Base-by-base conservation (phyloP, 495 filamentous ascomycete genomes). In the Tuber magnatum region DNA sequence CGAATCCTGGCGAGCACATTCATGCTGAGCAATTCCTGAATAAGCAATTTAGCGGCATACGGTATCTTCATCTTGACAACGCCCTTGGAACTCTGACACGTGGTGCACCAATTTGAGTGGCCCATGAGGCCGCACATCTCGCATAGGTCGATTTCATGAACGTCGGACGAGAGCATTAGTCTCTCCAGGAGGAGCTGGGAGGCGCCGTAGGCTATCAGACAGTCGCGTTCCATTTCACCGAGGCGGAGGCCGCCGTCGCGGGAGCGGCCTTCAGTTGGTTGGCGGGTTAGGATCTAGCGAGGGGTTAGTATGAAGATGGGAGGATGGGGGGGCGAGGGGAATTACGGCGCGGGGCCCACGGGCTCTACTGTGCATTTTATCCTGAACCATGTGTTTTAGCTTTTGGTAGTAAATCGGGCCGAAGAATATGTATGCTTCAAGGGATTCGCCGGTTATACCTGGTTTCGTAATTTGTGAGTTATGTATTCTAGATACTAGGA, bases 401-500 rank as follows among this genome's bases (percentile, higher is more conserved):
- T 97, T 97, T 87, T 99, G 95, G 87, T 99, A 99, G 87, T 97
- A 99, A 84, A 97, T 98, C 6, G 95, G 95, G 0, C 95, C 95
- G 80, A 94, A 96, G 88, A 97, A 99, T 84, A 99, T 94, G 82
- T 99, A 98, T 51, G 93, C 94, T 69, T 94, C 92, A 32, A 97
- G 87, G 2, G 91, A 87, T 85, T 98, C 94, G 80, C 95, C 95
- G 0, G 96, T 98, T 83, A 98, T 97, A 10, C 80, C 75, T 76
- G 12, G 5, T 61, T 61, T 14, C 40, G 38, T 24, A n/a, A 68
- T 41, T 46, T 46, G 51, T 61, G n/a, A 61, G n/a, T 14, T 14
- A 28, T 9, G 10, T 61, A 32, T 61, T 32, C 51, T 61, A 28
- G n/a, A 28, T 14, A 1, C 9, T 22, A 22, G 16, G 20, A 24